Evolutionary conservation across 768 basidiomycete species (phyloP).

Genomic region (Xerocomus brunneocitrinus): DNA sequence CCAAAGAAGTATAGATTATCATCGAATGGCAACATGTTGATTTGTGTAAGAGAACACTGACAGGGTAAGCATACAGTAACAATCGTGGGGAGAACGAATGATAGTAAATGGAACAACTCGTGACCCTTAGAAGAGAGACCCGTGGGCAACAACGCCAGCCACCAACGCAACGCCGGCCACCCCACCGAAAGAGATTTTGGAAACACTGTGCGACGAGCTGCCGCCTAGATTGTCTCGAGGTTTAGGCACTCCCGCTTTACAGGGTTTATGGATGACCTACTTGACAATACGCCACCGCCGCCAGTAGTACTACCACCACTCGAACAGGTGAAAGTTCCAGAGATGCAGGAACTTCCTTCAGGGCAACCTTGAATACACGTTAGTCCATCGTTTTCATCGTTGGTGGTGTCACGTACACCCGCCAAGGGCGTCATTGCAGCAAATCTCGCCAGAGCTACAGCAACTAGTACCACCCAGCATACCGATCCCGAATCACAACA

Average conservation of each 20-base stretch:
- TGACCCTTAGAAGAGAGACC: neutral
- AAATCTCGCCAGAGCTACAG: conserved; percentile 10
- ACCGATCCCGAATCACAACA: neutral
- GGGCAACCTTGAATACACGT: conserved; percentile 15
- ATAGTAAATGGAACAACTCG: too few relatives aligned
- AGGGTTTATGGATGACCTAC: neutral
- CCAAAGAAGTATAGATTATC: conserved; percentile 4
- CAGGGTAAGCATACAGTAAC: neutral
- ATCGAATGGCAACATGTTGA: neutral
- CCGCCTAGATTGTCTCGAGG: neutral
- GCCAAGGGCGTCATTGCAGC: conserved; percentile 20
- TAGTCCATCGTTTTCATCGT: neutral
- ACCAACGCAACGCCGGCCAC: conserved; percentile 6
- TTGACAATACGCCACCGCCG: too few relatives aligned
- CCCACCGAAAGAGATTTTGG: neutral
- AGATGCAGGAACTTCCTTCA: conserved; percentile 6
- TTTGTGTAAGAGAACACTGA: neutral
- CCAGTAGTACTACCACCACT: neutral
- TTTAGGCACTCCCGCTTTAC: neutral
- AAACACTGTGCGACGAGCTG: conserved; percentile 6
- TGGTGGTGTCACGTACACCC: conserved; percentile 13
- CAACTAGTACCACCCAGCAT: conserved; percentile 20
- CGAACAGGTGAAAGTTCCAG: conserved; percentile 4
- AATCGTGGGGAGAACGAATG: neutral
- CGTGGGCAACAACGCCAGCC: conserved; percentile 1